phyloP scores from a whole-genome alignment of 2,329 filamentous ascomycete genomes.

The Periconia macrospinosa region DNA sequence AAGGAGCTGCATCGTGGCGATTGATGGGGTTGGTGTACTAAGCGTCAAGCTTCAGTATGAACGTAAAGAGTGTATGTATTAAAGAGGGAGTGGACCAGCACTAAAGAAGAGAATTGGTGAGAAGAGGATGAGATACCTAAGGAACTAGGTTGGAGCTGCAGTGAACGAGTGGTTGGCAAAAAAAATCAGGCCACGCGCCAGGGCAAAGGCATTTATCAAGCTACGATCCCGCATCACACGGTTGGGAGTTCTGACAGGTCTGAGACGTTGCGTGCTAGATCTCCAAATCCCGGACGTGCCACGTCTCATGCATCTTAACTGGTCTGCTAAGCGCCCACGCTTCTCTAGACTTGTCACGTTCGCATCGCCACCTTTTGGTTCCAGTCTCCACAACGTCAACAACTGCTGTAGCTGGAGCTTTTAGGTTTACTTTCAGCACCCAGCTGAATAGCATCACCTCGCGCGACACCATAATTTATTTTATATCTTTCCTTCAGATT shows the following conservation, averaged over 20 bases:
- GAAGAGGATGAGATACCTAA: constrained; percentile 19
- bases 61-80: constrained; percentile 13
- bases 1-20: constrained; percentile 30
- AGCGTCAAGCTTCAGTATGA: constrained; percentile 2
- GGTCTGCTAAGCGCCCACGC: constrained; percentile 11
- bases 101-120: constrained; percentile 21
- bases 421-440: background rate
- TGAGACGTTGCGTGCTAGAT: constrained; percentile 35
- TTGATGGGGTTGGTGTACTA: background rate
- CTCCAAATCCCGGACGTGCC: constrained; percentile 14
- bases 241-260: constrained; percentile 26
- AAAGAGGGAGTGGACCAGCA: constrained; percentile 36
- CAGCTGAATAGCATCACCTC: no score
- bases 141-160: constrained; percentile 6
- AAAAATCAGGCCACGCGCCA: constrained; percentile 35
- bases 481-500: background rate
- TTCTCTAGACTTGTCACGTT: background rate
- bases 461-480: background rate
- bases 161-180: constrained; percentile 9
- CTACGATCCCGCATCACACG: constrained; percentile 15
- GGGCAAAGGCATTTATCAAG: constrained; percentile 33
- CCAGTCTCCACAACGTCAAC: background rate
- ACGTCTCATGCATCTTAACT: constrained; percentile 12
- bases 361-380: background rate
- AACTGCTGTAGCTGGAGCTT: background rate